Evolutionary conservation across 2,329 filamentous ascomycete genomes (phyloP).

Genomic region (Trichoderma koningii): DNA sequence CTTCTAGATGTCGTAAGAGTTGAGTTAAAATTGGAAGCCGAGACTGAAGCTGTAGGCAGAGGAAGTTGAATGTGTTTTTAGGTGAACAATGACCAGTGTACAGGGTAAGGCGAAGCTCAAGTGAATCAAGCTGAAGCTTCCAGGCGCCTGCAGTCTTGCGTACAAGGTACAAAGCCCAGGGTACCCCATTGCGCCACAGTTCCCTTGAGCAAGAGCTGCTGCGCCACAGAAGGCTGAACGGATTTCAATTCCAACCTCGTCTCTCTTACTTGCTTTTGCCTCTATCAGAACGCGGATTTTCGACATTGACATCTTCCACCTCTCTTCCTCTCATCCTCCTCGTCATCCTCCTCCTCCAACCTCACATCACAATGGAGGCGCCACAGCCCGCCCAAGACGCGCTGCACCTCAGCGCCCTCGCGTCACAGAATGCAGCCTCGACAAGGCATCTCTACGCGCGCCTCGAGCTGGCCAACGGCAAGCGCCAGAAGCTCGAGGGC

Average conservation of each 20-base stretch:
- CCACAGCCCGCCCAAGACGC: slow-evolving; percentile 39
- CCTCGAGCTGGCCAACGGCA: slow-evolving; percentile 35
- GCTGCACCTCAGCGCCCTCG: slow-evolving; percentile 41
- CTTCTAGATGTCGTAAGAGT: not conserved
- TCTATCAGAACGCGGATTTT: not conserved
- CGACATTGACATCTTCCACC: not conserved
- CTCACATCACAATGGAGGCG: slow-evolving; percentile 38
- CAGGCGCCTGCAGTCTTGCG: slow-evolving; percentile 21
- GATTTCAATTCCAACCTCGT: slow-evolving; percentile 31
- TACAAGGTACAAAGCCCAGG: not conserved
- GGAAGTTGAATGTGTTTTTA: not conserved
- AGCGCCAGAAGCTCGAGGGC: slow-evolving; percentile 45
- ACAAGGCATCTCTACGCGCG: slow-evolving; percentile 40
- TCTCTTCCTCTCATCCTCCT: not conserved
- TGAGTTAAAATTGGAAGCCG: no score
- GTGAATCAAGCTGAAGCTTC: not conserved
- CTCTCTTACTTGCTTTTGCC: slow-evolving; percentile 31
- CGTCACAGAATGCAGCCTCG: slow-evolving; percentile 40
- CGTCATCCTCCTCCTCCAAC: no score
- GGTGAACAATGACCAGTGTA: not conserved
- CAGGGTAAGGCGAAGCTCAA: slow-evolving; percentile 2
- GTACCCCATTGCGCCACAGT: no score
- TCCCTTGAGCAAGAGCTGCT: no score
- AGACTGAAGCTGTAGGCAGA: not conserved
- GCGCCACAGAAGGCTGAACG: slow-evolving; percentile 39